Evolutionary conservation across 2,329 filamentous ascomycete species (phyloP).

Genomic region (Stylonectria norvegica): DNA sequence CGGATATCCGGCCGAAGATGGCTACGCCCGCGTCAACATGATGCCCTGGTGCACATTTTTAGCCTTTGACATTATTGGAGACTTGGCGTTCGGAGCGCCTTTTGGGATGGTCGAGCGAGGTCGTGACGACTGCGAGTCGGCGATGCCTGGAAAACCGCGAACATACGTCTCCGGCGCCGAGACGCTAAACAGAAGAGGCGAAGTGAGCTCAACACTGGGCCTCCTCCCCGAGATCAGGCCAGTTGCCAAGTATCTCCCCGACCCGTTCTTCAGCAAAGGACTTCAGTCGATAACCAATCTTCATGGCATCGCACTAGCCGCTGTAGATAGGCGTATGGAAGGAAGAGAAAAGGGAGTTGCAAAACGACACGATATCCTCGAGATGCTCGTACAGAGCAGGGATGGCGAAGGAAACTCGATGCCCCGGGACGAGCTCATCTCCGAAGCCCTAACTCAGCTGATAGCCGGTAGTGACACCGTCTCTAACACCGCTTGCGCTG

Average conservation of each 20-base stretch:
- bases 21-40: constrained; percentile 9
- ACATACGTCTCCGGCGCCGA: constrained; percentile 11
- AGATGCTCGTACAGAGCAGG: constrained; percentile 8
- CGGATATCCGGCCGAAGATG: not conserved
- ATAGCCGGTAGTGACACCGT: constrained; percentile 15
- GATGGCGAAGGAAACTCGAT: constrained; percentile 9
- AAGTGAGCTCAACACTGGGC: constrained; percentile 14
- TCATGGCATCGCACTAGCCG: constrained; percentile 9
- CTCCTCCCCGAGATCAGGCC: constrained; percentile 6
- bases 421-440: constrained; percentile 8
- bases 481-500: constrained; percentile 12
- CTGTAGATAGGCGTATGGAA: constrained; percentile 5
- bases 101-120: constrained; percentile 14
- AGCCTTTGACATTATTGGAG: constrained; percentile 15
- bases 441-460: constrained; percentile 14
- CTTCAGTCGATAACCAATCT: constrained; percentile 11
- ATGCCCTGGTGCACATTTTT: constrained; percentile 15
- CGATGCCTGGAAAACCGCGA: constrained; percentile 5
- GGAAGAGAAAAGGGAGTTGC: constrained; percentile 1
- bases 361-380: constrained; percentile 9
- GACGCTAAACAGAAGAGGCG: constrained; percentile 12
- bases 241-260: constrained; percentile 11
- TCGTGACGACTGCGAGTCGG: constrained; percentile 11
- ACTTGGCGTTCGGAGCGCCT: constrained; percentile 14
- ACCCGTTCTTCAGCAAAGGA: constrained; percentile 13